Evolutionary conservation across 768 basidiomycete species (phyloP).

Genomic region (Macrolepiota albuminosa): DNA sequence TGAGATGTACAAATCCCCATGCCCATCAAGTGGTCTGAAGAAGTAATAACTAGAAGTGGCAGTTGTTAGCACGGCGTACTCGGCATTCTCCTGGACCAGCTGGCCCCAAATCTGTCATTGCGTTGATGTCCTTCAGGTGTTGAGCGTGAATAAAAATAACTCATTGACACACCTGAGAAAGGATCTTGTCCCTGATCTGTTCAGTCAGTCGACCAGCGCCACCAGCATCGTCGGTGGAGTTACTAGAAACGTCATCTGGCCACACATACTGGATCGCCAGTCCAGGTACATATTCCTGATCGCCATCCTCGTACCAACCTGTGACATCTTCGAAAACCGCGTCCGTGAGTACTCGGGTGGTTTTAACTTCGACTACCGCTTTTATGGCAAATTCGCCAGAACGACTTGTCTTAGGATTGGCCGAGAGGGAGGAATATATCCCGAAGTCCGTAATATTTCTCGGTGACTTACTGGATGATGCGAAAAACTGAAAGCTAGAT

Average conservation of each 20-base stretch:
- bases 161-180: neutral
- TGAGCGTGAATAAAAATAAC: too few species aligned
- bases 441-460: neutral
- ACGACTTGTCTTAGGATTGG: neutral
- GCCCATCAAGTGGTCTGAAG: neutral
- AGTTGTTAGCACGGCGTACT: neutral
- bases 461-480: neutral
- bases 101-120: neutral
- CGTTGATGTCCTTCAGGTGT: neutral
- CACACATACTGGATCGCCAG: neutral
- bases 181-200: neutral
- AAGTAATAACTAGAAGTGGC: neutral
- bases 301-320: neutral
- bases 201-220: neutral
- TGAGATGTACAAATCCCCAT: neutral
- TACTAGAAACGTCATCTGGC: neutral
- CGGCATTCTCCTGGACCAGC: neutral
- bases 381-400: neutral
- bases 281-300: neutral
- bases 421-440: neutral
- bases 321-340: neutral
- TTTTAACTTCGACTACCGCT: neutral
- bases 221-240: neutral
- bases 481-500: neutral
- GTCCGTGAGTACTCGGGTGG: neutral